Base-by-base conservation (phyloP, 2,329 filamentous ascomycete genomes). In the Myriosclerotinia duriaeana region DNA sequence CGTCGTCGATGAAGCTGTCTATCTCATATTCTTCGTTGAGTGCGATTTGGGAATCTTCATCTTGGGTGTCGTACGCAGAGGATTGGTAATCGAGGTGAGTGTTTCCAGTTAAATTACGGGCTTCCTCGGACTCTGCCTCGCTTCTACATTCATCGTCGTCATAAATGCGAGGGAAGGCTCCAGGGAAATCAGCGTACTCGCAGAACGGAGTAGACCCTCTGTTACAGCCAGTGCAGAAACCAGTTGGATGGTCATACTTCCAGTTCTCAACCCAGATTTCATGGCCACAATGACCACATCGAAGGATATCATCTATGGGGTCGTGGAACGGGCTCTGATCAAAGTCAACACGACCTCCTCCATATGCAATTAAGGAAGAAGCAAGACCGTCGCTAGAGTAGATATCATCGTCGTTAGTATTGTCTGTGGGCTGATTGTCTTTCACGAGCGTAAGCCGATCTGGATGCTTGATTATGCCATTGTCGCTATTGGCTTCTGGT, bases 31-130 rank as follows among this genome's bases (percentile, higher is more conserved):
- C 67, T 15, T 75, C 72, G 14, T 63, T 12, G 5, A 67, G 20
- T 15, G 14, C 17, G 11, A 71, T 17, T 8, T 64, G 17, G 6
- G 60, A 38, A 42, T 36, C 54, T 1, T 69, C 71, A 48, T 75
- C 72, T 64, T 73, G 71, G 11, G 74, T 69, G 64, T 76, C 74
- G 56, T 75, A 76, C 11, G 74, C 74, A 0, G 72, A 73, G 1
- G 70, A 69, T 8, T 72, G 68, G 36, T 72, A 69, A 38, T 75
- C 74, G 11, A 75, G 67, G 53, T 70, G 71, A 15, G 30, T 20
- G 7, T 69, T 60, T 11, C 67, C 69, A 4, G 70, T 65, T 1
- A 71, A 40, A 5, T 14, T 26, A 48, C 48, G 65, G 5, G 65
- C 64, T 15, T 52, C 59, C 0, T 62, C 54, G 1, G 46, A 38